A percentile compares a stretch with the other conserved stretches of the same genome.
These are phyloP conservation scores for Epichloe festucae DNA, from an alignment of 2,329 filamentous ascomycete genomes.

Conservation along the genomic window DNA sequence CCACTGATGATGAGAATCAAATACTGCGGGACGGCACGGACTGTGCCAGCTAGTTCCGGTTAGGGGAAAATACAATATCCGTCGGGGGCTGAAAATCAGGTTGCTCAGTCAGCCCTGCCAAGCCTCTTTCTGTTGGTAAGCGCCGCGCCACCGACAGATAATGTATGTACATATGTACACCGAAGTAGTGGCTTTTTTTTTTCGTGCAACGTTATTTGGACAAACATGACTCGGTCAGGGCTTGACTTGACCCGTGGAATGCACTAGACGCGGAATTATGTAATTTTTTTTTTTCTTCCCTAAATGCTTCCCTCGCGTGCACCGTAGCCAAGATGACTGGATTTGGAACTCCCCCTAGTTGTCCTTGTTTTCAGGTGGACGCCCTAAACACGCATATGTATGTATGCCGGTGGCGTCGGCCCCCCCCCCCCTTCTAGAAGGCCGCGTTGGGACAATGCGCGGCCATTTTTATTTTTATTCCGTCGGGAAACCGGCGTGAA, in stretches of 20 bases:
- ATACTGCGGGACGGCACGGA: neutral
- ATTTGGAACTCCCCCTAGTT: too few relatives aligned
- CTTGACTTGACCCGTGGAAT: too few relatives aligned
- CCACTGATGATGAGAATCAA: neutral
- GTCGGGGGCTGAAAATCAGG: neutral
- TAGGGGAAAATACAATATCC: neutral
- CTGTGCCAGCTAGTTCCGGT: neutral
- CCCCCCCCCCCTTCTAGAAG: slow-evolving; percentile 7
- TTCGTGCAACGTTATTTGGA: too few relatives aligned
- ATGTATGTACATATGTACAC: too few relatives aligned
- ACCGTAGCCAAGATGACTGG: neutral
- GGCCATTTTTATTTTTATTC: neutral
- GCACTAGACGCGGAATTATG: too few relatives aligned
- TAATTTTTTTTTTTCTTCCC: too few relatives aligned
- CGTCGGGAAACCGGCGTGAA: slow-evolving; percentile 3
- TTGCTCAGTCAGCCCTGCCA: neutral
- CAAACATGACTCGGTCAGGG: neutral
- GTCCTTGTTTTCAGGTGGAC: neutral
- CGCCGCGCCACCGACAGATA: too few relatives aligned
- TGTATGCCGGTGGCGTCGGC: neutral
- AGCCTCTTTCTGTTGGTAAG: neutral
- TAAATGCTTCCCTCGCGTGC: neutral
- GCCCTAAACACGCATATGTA: too few relatives aligned
- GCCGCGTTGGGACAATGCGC: slow-evolving; percentile 6
- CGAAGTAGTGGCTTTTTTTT: too few relatives aligned